Evolutionary conservation across 2,329 filamentous ascomycete species (phyloP).

Genomic region (Geoglossum cookeanum): DNA sequence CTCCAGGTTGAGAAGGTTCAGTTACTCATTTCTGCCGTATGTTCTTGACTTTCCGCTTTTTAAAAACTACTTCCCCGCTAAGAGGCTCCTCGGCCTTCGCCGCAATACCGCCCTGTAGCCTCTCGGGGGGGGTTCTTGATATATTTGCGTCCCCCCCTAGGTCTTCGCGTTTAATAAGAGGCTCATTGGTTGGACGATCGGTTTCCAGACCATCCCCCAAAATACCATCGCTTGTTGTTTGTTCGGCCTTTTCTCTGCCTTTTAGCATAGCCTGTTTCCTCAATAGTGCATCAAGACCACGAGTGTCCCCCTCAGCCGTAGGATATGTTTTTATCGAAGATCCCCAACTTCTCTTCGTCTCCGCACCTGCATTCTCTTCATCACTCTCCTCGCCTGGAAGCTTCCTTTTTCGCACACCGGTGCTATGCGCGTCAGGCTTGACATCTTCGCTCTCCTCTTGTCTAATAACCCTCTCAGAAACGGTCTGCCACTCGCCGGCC

Average conservation of each 20-base stretch:
- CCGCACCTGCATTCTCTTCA: slow-evolving; percentile 12
- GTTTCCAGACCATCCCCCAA: slow-evolving; percentile 13
- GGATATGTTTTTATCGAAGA: slow-evolving; percentile 18
- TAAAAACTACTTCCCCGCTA: slow-evolving; percentile 44
- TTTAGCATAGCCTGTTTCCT: slow-evolving; percentile 15
- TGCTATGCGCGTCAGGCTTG: slow-evolving; percentile 12
- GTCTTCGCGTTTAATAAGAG: slow-evolving; percentile 4
- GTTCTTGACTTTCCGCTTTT: slow-evolving; percentile 56
- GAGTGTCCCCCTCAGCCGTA: slow-evolving; percentile 26
- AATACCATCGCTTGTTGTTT: slow-evolving; percentile 6
- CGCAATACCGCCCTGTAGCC: neutral
- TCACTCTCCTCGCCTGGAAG: slow-evolving; percentile 32
- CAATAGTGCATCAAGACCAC: slow-evolving; percentile 43
- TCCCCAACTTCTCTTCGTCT: slow-evolving; percentile 9
- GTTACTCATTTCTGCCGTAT: slow-evolving; percentile 32
- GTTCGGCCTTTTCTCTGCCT: slow-evolving; percentile 12
- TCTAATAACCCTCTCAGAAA: slow-evolving; percentile 28
- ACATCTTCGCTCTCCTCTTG: slow-evolving; percentile 20
- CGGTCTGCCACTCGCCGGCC: slow-evolving; percentile 69
- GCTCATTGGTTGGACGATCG: neutral
- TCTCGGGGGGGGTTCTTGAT: neutral
- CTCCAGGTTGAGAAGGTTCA: neutral
- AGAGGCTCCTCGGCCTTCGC: slow-evolving; percentile 8
- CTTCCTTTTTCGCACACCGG: slow-evolving; percentile 15
- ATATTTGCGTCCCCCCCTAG: neutral